phyloP scores from a whole-genome alignment of 805 yeast species.

The Ogataea philodendri region DNA sequence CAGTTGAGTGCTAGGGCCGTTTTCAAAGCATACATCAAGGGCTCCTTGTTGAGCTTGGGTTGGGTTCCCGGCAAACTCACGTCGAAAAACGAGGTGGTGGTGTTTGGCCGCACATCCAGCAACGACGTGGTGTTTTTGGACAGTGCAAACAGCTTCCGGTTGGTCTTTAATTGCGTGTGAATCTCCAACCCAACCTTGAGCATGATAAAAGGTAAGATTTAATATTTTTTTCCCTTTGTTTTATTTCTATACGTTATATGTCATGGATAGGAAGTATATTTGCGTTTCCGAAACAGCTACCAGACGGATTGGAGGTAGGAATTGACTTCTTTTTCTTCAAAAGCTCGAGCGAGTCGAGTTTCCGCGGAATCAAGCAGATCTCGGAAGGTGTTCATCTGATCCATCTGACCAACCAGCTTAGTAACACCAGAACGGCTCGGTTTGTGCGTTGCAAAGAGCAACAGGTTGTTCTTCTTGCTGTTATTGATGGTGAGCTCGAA shows the following conservation, averaged over 20 bases:
- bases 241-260: background rate
- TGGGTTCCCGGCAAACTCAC: conserved; percentile 90
- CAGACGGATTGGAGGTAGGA: conserved; percentile 21
- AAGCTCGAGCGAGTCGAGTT: conserved; percentile 3
- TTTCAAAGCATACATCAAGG: conserved; percentile 64
- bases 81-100: conserved; percentile 74
- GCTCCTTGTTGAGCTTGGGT: conserved; percentile 76
- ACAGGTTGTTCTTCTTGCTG: conserved; percentile 12
- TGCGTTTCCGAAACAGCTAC: conserved; percentile 14
- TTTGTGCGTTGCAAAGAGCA: conserved; percentile 36
- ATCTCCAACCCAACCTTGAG: conserved; percentile 89
- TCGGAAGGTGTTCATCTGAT: conserved; percentile 53
- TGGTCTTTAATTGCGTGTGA: conserved; percentile 83
- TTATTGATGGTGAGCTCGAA: conserved; percentile 22
- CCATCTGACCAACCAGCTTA: conserved; percentile 44
- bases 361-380: conserved; percentile 50
- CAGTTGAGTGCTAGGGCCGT: conserved; percentile 72
- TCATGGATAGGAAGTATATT: conserved; percentile 16
- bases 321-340: conserved; percentile 27
- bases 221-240: conserved; percentile 1
- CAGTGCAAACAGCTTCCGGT: conserved; percentile 71
- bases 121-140: conserved; percentile 48
- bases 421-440: conserved; percentile 42
- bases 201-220: no score
- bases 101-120: conserved; percentile 53